Base-by-base conservation (phyloP, 2,329 filamentous ascomycete species). In the Beauveria sp. region DNA sequence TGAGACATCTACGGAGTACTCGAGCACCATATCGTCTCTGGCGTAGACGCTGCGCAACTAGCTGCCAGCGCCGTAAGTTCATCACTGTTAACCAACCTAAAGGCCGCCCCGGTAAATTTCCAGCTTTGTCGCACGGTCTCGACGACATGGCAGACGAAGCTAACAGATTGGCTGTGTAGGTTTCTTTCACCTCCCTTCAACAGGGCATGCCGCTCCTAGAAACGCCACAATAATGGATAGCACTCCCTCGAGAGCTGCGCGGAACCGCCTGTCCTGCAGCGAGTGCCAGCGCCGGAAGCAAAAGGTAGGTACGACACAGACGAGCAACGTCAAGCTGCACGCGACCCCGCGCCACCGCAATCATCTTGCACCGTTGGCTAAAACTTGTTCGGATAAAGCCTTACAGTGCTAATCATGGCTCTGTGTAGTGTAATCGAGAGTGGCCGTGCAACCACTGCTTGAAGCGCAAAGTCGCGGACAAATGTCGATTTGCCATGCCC, bases 231-330 rank as follows among this genome's bases (percentile, higher is more conserved):
- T 40, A 40, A 59, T 59, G 57, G 57, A 59, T 20, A 40, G 40
- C 41, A 59, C 26, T 40, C 40, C 57, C 26, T 54, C 57, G 14
- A 46, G 16, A 40, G 28, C 57, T 8, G 41, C 57, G 16, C 57
- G 57, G 26, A 59, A 50, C 62, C 70, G 70, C 46, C 65, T 70
- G 12, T 75, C 77, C 54, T 80, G 77, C 63, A 76, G 76, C 5
- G 77, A 79, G 66, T 80, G 73, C 61, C 67, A 70, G 44, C 71
- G 73, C n/a, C 70, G 73, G 54, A 76, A 76, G 67, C 73, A 76
- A 68, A 76, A 72, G 68, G 73, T 75, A 72, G 68, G 73, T 74
- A 61, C 6, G 68, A 26, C 9, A 9, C 20, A 2, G 30, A 2
- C 20, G 12, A n/a, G n/a, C 9, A 6, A 16, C 3, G 18, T 14